These are phyloP conservation scores for Rhinocladiella similis DNA, from an alignment of 2,329 filamentous ascomycete species.

Conservation along the genomic window DNA sequence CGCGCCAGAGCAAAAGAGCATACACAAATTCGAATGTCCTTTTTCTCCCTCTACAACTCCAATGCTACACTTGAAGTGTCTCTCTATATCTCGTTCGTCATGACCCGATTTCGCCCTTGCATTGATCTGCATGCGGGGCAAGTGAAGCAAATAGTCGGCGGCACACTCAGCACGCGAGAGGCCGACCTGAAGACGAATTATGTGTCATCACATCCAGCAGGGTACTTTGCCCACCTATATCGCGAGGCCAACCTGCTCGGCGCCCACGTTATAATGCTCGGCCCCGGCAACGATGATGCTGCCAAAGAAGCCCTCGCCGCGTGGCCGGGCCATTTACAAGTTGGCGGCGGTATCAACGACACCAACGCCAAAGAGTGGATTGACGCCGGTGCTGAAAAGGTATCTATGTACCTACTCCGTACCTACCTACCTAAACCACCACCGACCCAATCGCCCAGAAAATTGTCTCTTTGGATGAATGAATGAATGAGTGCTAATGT, in stretches of 20 bases:
- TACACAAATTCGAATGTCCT: neutral
- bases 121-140: slow-evolving; percentile 97
- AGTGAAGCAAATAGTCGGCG: slow-evolving; percentile 98
- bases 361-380: slow-evolving; percentile 85
- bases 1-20: too few relatives aligned
- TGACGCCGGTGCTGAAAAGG: slow-evolving; percentile 83
- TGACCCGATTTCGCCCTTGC: slow-evolving; percentile 94
- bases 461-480: too few relatives aligned
- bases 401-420: slow-evolving; percentile 42
- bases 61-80: neutral
- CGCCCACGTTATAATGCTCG: slow-evolving; percentile 95
- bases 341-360: slow-evolving; percentile 91
- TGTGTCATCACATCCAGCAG: slow-evolving; percentile 79
- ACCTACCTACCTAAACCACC: too few relatives aligned
- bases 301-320: slow-evolving; percentile 72
- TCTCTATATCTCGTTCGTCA: slow-evolving; percentile 38
- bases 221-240: slow-evolving; percentile 81
- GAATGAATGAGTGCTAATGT: neutral
- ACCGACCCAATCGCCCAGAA: too few relatives aligned
- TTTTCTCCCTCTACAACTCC: neutral
- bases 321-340: slow-evolving; percentile 80
- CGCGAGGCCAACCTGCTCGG: slow-evolving; percentile 70
- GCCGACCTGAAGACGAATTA: slow-evolving; percentile 84
- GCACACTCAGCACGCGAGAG: slow-evolving; percentile 70
- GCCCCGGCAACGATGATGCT: slow-evolving; percentile 79